Base-by-base conservation (phyloP, 495 filamentous ascomycete genomes). In the Penicillium maclennaniae region DNA sequence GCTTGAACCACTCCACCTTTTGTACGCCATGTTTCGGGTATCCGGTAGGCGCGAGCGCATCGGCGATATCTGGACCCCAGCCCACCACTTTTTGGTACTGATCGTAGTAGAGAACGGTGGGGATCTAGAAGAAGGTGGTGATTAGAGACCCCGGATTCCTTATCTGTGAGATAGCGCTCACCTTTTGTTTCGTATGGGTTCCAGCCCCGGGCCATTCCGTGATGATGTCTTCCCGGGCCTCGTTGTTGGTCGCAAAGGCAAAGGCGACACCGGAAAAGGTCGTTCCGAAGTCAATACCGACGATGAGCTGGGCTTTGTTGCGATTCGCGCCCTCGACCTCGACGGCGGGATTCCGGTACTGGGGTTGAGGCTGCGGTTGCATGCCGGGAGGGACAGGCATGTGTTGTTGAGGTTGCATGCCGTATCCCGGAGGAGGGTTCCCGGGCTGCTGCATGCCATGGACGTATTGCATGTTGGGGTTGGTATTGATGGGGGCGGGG, bases 311-410 rank as follows among this genome's bases (percentile, higher is more conserved):
- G 26, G 84, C 80, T 68, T 85, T 87, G 57, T 76, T 83, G 43
- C 89, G 80, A 61, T 87, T 89, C 49, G 83, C 87, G 25, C 88
- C 91, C 60, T 96, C 91, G 21, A 96, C 87, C 69, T 97, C 95
- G 47, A 82, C 82, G 45, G 80, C 74, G 51, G 78, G 75, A 55
- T 79, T 78, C 34, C 73, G 67, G 61, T 82, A 83, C 21, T 80
- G 72, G 6, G 66, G 62, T 27, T 63, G 70, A 25, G 65, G 62
- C 28, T 63, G 70, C 27, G 65, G 62, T 5, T 23, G 31, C 60
- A 75, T 54, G 41, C 63, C 58, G 49, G 66, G 45, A 49, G 66
- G 72, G 69, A 66, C 77, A 60, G 59, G 78, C 69, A 66, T 43
- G 6, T 49, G 50, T 41, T 58, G 57, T 47, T 49, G 69, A 56